Evolutionary conservation across 441 rosid genomes (phyloP).

Genomic region (Gossypium schwendimanii): DNA sequence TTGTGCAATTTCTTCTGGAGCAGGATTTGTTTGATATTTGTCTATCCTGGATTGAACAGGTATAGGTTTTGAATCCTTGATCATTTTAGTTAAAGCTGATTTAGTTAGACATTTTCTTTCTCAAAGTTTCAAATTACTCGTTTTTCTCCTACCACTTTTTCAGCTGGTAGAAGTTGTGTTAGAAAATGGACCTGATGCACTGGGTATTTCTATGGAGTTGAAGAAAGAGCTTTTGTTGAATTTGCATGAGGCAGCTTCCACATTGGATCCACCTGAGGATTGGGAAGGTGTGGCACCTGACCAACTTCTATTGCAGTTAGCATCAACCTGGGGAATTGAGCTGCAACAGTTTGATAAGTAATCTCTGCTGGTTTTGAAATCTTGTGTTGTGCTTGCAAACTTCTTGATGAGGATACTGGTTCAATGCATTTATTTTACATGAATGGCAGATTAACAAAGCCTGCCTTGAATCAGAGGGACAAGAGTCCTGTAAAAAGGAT

Average conservation of each 20-base stretch:
- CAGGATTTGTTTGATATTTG: slow-evolving; percentile 75
- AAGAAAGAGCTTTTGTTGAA: slow-evolving; percentile 77
- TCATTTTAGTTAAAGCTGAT: not conserved
- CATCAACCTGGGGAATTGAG: slow-evolving; percentile 85
- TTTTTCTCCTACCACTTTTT: slow-evolving; percentile 7
- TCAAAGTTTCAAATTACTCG: not conserved
- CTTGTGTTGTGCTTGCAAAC: slow-evolving; percentile 4
- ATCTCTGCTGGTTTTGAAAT: not conserved
- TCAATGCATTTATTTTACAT: not conserved
- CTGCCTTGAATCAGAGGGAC: not conserved
- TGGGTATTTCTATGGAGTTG: slow-evolving; percentile 70
- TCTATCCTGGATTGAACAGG: slow-evolving; percentile 96
- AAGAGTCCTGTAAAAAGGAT: not conserved
- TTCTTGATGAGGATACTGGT: slow-evolving; percentile 8
- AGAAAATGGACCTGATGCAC: slow-evolving; percentile 69
- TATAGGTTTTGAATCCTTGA: slow-evolving; percentile 20
- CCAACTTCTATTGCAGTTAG: slow-evolving; percentile 76
- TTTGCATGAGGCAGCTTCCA: slow-evolving; percentile 65
- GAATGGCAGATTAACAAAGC: not conserved
- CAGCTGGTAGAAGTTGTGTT: slow-evolving; percentile 73
- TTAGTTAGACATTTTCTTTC: not conserved
- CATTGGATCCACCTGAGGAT: slow-evolving; percentile 75
- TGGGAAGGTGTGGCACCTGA: slow-evolving; percentile 87
- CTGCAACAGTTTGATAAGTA: slow-evolving; percentile 61
- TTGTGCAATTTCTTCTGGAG: slow-evolving; percentile 71